Conservation (phyloP, 139 green algal genomes). For the Mesotaenium endlicherianum region DNA sequence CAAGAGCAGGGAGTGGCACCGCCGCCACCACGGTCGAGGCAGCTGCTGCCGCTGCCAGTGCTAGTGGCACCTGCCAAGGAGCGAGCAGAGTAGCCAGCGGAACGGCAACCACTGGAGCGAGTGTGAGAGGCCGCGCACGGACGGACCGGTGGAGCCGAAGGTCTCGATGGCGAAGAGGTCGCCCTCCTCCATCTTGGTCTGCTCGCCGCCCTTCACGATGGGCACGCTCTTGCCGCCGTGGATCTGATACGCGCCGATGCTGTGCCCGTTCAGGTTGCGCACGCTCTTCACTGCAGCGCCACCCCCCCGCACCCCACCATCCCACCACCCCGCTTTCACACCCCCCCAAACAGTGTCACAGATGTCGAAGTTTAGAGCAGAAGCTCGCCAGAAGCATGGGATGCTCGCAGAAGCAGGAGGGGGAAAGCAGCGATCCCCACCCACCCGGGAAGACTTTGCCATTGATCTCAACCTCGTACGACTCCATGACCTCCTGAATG, state of each 20-base stretch:
- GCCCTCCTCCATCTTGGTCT: conserved; percentile 93
- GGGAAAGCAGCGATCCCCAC: too few relatives aligned
- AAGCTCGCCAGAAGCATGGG: too few relatives aligned
- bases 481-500: conserved; percentile 84
- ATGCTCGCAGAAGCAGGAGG: too few relatives aligned
- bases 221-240: conserved; percentile 88
- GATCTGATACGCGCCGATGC: conserved; percentile 93
- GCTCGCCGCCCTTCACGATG: conserved; percentile 64
- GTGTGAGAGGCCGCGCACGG: neutral
- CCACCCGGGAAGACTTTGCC: conserved; percentile 75
- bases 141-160: conserved; percentile 85
- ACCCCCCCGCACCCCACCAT: too few relatives aligned
- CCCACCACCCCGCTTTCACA: too few relatives aligned
- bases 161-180: conserved; percentile 99
- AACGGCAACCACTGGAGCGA: neutral
- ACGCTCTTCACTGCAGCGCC: conserved; percentile 66
- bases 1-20: too few relatives aligned
- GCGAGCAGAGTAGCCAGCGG: too few relatives aligned
- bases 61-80: too few relatives aligned
- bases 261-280: conserved; percentile 97
- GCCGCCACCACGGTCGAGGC: too few relatives aligned
- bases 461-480: conserved; percentile 92
- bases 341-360: too few relatives aligned
- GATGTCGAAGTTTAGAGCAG: too few relatives aligned
- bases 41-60: too few relatives aligned